phyloP scores from a whole-genome alignment of 2,329 filamentous ascomycete species.

The Fusarium sp. region DNA sequence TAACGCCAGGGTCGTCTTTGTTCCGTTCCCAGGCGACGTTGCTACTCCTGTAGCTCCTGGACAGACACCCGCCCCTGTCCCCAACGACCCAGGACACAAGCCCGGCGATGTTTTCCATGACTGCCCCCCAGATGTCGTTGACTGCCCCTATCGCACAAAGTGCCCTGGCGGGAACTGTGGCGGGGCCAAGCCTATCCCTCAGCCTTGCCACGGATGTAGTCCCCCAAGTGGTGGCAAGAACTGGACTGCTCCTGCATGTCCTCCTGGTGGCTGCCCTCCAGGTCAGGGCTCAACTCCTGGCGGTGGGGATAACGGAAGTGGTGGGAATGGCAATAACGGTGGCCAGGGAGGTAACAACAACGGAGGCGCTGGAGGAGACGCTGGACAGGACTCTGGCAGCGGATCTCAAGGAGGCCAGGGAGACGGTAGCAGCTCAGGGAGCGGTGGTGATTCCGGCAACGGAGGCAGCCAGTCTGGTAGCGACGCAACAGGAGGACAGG shows the following conservation, averaged over 20 bases:
- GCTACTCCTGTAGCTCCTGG: constrained; percentile 15
- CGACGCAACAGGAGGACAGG: background rate
- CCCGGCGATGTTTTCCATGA: constrained; percentile 35
- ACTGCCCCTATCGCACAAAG: constrained; percentile 37
- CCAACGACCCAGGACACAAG: constrained; percentile 5
- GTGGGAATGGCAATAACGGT: background rate
- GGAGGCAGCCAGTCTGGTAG: background rate
- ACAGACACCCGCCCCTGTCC: constrained; percentile 9
- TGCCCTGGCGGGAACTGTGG: constrained; percentile 26
- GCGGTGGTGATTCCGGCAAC: background rate
- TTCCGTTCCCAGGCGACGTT: constrained; percentile 7
- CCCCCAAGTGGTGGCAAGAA: constrained; percentile 23
- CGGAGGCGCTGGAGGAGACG: background rate
- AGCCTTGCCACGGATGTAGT: constrained; percentile 29
- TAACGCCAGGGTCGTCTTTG: constrained; percentile 27
- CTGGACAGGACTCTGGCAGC: background rate
- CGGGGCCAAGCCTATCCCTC: constrained; percentile 5
- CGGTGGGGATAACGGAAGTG: constrained; percentile 1
- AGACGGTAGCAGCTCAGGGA: background rate
- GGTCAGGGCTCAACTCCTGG: constrained; percentile 1
- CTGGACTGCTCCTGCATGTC: constrained; percentile 35
- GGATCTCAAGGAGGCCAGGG: background rate
- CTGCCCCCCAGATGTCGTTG: constrained; percentile 28
- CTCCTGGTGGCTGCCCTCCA: constrained; percentile 28
- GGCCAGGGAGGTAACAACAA: background rate